Evolutionary conservation across 306 rosid species (phyloP), one percentile per base, ranked within the genome.

Genomic region (Alnus rubra): DNA sequence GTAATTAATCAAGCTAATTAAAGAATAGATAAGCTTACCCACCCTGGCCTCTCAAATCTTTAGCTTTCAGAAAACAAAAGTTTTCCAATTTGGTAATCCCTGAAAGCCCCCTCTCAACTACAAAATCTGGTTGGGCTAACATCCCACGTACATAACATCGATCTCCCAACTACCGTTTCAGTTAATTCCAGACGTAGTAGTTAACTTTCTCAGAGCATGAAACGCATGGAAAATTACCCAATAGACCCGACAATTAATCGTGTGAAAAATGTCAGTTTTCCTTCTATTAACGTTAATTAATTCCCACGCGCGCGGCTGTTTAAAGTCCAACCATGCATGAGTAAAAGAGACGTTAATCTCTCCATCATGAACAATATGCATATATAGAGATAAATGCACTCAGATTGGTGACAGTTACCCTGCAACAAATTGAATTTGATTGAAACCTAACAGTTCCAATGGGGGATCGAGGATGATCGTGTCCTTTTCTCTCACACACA

Each of bases 61-160:
- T 73, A 65, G 73, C 69, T 78, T 73, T 45, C 75, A 55, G 58
- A 37, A 28, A 74, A 14, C 58, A 4, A 48, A 48, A 37, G 3
- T 16, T 35, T 50, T 49, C 44, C 58, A 68, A 42, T 23, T 4
- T 50, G 51, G 58, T 5, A 49, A 39, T 48, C 74, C 67, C 19
- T 58, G 86, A 82, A 44, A 83, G 49, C 78, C 18, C 70, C 69
- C 35, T n/a, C 78, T 44, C 83, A 83, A 58, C 86, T n/a, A 75
- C n/a, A 63, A 60, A 53, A 52, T 23, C 74, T 48, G 19, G 45
- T 12, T 49, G 75, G 39, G 51, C 49, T 50, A 58, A 82, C 82
- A 58, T 74, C 73, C 37, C 50, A 3, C 42, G 28, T 42, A 48
- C 19, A 63, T 19, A 31, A 23, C 60, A 71, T 13, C 28, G 28